Conservation (phyloP, 495 filamentous ascomycete genomes). For the Lophiotrema nucula region DNA sequence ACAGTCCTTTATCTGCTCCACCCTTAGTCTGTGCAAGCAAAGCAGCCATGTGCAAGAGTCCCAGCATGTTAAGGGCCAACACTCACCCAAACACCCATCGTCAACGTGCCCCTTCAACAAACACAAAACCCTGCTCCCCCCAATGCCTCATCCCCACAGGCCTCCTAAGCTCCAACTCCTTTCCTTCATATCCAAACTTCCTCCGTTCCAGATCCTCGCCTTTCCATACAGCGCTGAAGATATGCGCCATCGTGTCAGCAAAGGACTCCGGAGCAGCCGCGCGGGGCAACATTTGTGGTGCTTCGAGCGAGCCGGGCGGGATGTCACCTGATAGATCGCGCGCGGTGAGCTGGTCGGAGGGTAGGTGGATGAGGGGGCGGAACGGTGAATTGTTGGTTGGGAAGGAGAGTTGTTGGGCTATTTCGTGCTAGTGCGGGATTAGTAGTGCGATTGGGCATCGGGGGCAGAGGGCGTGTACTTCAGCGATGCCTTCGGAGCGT, state of each 20-base stretch:
- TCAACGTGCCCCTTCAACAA: too few relatives aligned
- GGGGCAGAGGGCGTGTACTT: conserved; percentile 1
- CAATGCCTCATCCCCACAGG: conserved; percentile 28
- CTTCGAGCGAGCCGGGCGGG: conserved; percentile 23
- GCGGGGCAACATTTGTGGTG: conserved; percentile 25
- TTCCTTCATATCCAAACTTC: conserved; percentile 28
- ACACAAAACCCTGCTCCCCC: too few relatives aligned
- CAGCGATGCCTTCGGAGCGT: conserved; percentile 20
- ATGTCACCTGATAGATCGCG: conserved; percentile 26
- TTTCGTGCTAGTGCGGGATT: conserved; percentile 22
- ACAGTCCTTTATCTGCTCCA: too few relatives aligned
- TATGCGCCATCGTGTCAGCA: conserved; percentile 3
- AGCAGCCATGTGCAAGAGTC: too few relatives aligned
- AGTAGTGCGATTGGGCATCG: not conserved
- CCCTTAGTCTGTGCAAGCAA: too few relatives aligned
- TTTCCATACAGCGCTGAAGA: conserved; percentile 6
- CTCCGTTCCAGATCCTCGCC: conserved; percentile 6
- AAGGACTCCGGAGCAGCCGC: conserved; percentile 4
- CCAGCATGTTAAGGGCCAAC: too few relatives aligned
- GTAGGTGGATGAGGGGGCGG: not conserved
- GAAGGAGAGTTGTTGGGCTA: conserved; percentile 6
- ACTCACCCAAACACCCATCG: too few relatives aligned
- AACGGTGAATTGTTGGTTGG: conserved; percentile 5
- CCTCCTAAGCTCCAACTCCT: conserved; percentile 22
- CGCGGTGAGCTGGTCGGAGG: not conserved